A percentile compares a stretch with the other conserved stretches of the same genome.
Evolutionary conservation across 495 filamentous ascomycete species (phyloP).

Genomic region (Aspergillus baeticus): DNA sequence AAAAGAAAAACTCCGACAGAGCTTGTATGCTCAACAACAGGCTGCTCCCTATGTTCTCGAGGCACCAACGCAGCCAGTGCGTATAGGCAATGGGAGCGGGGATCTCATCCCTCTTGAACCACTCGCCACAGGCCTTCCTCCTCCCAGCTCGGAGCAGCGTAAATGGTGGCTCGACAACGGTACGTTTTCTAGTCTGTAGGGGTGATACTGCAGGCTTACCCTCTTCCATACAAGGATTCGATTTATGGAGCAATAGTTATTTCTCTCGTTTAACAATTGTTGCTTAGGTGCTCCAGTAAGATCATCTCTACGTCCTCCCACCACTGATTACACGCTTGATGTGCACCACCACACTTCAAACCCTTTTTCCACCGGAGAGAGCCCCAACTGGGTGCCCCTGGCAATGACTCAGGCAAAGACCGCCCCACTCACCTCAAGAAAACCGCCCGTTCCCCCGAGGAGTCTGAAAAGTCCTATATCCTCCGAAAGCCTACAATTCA

Average conservation of each 20-base stretch:
- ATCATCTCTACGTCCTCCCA: conserved; percentile 65
- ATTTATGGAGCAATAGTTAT: no score
- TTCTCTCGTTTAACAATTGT: not conserved
- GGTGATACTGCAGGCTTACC: no score
- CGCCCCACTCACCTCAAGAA: not conserved
- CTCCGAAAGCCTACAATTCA: not conserved
- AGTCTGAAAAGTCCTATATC: not conserved
- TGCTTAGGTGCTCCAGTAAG: conserved; percentile 65
- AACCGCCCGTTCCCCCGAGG: conserved; percentile 15
- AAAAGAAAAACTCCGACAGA: conserved; percentile 66
- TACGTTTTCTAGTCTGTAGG: no score
- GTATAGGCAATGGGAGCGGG: conserved; percentile 66
- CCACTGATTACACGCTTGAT: conserved; percentile 61
- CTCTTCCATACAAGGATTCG: no score
- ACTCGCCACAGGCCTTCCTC: conserved; percentile 77
- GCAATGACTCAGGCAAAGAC: not conserved
- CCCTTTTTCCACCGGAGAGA: conserved; percentile 67
- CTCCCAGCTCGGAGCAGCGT: conserved; percentile 82
- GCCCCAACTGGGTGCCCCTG: conserved; percentile 70
- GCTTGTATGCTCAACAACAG: conserved; percentile 70
- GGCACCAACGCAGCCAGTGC: conserved; percentile 34
- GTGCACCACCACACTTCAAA: conserved; percentile 73
- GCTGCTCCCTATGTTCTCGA: conserved; percentile 49
- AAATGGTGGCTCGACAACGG: conserved; percentile 96
- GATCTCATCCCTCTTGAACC: conserved; percentile 71